A percentile compares a stretch with the other conserved stretches of the same genome.
These are phyloP conservation scores for Chrysoporthe cubensis DNA, from an alignment of 2,329 filamentous ascomycete species.

Conservation along the genomic window DNA sequence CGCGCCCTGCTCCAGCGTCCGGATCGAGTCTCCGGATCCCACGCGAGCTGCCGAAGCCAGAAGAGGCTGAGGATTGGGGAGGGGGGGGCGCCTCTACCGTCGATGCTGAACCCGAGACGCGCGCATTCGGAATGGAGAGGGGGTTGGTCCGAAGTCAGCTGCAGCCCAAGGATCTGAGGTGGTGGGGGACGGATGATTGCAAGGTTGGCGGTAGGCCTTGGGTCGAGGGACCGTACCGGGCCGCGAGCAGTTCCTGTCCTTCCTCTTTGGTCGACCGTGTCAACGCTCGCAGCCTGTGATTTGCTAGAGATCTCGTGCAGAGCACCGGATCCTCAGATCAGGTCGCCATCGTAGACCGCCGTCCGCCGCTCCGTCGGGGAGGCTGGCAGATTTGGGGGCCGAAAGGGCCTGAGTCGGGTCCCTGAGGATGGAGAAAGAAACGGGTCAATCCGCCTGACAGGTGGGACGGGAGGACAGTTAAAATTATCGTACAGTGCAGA, in stretches of 20 bases:
- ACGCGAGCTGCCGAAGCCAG: neutral
- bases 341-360: slow-evolving; percentile 5
- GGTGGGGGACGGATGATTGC: slow-evolving; percentile 14
- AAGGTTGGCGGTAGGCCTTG: slow-evolving; percentile 15
- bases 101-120: slow-evolving; percentile 17
- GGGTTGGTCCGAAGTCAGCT: slow-evolving; percentile 19
- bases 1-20: slow-evolving; percentile 7
- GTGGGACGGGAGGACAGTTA: slow-evolving; percentile 15
- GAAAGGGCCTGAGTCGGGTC: slow-evolving; percentile 17
- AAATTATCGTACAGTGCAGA: slow-evolving; percentile 17
- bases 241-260: slow-evolving; percentile 14
- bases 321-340: neutral
- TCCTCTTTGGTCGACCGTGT: slow-evolving; percentile 28
- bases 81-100: slow-evolving; percentile 9
- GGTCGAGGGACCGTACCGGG: slow-evolving; percentile 13
- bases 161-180: slow-evolving; percentile 27
- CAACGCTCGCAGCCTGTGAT: slow-evolving; percentile 10
- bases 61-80: neutral
- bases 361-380: neutral
- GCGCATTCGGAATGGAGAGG: slow-evolving; percentile 5
- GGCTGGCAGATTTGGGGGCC: slow-evolving; percentile 7
- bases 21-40: neutral
- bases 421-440: slow-evolving; percentile 17
- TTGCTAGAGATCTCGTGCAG: slow-evolving; percentile 5
- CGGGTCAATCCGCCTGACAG: slow-evolving; percentile 23